Conservation (phyloP, 106 monocot species). For the Xerophyta viscosa region DNA sequence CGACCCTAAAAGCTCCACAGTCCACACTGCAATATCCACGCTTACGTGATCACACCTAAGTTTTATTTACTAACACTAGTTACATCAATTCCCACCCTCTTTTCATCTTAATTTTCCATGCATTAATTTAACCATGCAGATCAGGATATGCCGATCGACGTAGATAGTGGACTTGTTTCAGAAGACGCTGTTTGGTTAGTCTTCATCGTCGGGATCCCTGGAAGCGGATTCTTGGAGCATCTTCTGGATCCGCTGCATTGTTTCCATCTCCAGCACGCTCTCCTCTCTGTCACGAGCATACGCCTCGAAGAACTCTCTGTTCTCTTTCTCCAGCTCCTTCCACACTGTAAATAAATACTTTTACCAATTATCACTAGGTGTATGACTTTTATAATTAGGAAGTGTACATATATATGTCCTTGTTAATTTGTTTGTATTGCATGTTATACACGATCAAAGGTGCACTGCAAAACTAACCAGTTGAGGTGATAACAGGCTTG, state of each 20-base stretch:
- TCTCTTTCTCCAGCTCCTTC: conserved; percentile 89
- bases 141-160: no score
- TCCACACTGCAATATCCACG: neutral
- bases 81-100: no score
- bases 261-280: conserved; percentile 22
- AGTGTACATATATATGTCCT: no score
- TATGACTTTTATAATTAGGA: no score
- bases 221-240: conserved; percentile 27
- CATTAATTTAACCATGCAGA: no score
- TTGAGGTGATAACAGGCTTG: conserved; percentile 70
- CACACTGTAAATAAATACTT: conserved; percentile 64
- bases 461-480: no score
- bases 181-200: neutral
- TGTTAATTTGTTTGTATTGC: no score
- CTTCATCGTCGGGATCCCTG: conserved; percentile 10
- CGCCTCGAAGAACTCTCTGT: conserved; percentile 68
- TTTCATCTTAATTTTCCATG: no score
- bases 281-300: conserved; percentile 46
- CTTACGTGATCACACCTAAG: neutral
- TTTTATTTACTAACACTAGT: no score
- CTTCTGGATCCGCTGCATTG: conserved; percentile 35
- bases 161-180: no score
- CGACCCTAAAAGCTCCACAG: conserved; percentile 1
- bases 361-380: no score
- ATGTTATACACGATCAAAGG: no score